Base-by-base conservation (phyloP, 2,329 filamentous ascomycete genomes). In the Cryphonectria nitschkei region DNA sequence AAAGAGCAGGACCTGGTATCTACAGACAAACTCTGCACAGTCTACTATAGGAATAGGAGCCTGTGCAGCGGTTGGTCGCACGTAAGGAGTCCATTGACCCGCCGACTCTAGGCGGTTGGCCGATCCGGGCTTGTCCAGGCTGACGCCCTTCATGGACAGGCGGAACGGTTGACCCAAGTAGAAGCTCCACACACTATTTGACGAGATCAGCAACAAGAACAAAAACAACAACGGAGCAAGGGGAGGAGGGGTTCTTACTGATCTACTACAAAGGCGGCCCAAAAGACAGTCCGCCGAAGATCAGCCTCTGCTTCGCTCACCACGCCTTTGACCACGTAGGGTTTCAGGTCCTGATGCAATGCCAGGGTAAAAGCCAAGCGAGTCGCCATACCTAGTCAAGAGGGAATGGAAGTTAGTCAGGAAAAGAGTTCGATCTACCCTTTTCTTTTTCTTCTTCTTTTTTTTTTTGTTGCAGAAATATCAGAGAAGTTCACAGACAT, bases 361-460 rank as follows among this genome's bases (percentile, higher is more conserved):
- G 81, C 82, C 62, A 84, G 78, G 67, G 83, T 82, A 58, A 82
- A 82, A 32, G 80, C 79, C 56, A 83, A 77, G 54, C 81, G 76
- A 77, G 82, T 82, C 5, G 82, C 81, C 82, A 83, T 83, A 16
- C 62, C 62, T 65, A 29, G n/a, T 22, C 3, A 52, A 8, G 46
- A 39, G 37, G 11, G 9, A 39, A 39, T 39, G 37, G 37, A 11
- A 8, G 46, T 43, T 52, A 7, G 22, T 52, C 22, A 52, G 46
- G 8, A 22, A n/a, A 50, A n/a, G 14, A 16, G 14, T 13, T 14
- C 13, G 16, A 46, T 19, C 43, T 11, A 2, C 43, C 16, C 43
- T 19, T 26, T 52, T 9, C 2, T 19, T 43, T 22, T 3, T 19
- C 1, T 52, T 9, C 2, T 19, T 43, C 7, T 3, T 52, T 9